Base-by-base conservation (phyloP, 1,284 basidiomycete genomes). In the Marasmius tenuissimus region DNA sequence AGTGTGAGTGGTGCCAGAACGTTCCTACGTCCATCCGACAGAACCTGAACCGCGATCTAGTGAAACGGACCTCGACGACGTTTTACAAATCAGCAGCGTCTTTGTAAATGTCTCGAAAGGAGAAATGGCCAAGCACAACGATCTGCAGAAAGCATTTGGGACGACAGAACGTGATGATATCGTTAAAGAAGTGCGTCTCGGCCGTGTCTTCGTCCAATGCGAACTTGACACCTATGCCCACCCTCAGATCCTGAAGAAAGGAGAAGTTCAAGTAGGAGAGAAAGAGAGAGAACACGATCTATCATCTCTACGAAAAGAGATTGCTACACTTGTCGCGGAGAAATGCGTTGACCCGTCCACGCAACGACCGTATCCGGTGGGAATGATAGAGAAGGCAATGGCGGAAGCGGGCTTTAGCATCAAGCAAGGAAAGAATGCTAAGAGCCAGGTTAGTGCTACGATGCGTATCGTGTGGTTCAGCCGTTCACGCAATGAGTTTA, bases 351-450 rank as follows among this genome's bases (percentile, higher is more conserved):
- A 99, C 70, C 97, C 97, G 1, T 76, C 81, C 3, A 97, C 94
- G 3, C 89, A 95, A 70, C 81, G 89, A 27, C 95, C 96, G 4
- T 96, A 98, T 74, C 92, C 96, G 1, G 94, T 97, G 51, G 92
- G 93, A 20, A 95, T 99, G 82, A 94, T 99, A 65, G 97, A 99
- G 72, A 99, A 98, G 77, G 96, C 96, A 0, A 97, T 99, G 94
- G 80, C 87, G 27, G 96, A 98, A 73, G 89, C 94, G 6, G 96
- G 96, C 11, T 97, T 92, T 76, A 96, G 92, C 67, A 90, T 97
- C 42, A 93, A 94, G 71, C 85, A 85, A 34, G 88, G 89, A 62
- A 97, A 97, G 80, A 92, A 86, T 52, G 96, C 96, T 18, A 99
- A 99, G 78, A 91, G 89, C 62, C 95, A 97, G 83, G 91, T 90